These are phyloP conservation scores for Sphaerobolus stellatus DNA, from an alignment of 1,284 basidiomycete species.

Conservation along the genomic window DNA sequence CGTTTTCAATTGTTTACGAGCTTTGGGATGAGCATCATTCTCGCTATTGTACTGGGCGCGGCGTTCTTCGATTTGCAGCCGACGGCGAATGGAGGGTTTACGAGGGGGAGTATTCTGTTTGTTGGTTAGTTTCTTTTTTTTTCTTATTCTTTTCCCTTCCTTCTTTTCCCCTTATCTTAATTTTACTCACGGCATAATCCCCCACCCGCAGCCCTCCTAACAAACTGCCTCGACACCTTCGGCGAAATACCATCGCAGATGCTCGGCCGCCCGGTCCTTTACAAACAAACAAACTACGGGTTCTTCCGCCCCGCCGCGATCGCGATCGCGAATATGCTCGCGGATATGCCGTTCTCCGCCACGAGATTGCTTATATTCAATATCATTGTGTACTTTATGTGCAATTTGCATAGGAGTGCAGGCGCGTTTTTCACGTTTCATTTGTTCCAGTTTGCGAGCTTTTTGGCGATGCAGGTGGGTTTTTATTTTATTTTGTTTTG, in stretches of 20 bases:
- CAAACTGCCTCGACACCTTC: too few species aligned
- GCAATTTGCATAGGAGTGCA: conserved; percentile 38
- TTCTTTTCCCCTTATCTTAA: too few species aligned
- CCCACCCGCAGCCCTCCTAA: too few species aligned
- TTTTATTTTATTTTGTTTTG: neutral
- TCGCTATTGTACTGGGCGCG: conserved; percentile 77
- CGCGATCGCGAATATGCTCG: conserved; percentile 53
- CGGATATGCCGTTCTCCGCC: conserved; percentile 33
- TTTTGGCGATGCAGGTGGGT: conserved; percentile 17
- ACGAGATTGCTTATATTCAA: conserved; percentile 44
- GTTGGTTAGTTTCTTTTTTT: conserved; percentile 43
- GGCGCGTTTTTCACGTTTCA: conserved; percentile 47
- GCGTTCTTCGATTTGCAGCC: conserved; percentile 73
- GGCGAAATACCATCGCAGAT: conserved; percentile 71
- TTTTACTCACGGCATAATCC: too few species aligned
- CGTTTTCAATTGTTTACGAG: conserved; percentile 78
- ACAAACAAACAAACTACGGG: conserved; percentile 65
- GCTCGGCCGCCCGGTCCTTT: conserved; percentile 62
- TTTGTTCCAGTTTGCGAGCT: conserved; percentile 23
- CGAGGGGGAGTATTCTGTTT: conserved; percentile 84
- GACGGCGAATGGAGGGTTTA: conserved; percentile 81
- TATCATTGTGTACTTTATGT: conserved; percentile 43
- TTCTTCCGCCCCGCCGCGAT: conserved; percentile 80
- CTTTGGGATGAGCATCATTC: conserved; percentile 55
- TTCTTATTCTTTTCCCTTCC: conserved; percentile 80